Base-by-base conservation (phyloP, 805 yeast species). In the Nakazawaea populi region DNA sequence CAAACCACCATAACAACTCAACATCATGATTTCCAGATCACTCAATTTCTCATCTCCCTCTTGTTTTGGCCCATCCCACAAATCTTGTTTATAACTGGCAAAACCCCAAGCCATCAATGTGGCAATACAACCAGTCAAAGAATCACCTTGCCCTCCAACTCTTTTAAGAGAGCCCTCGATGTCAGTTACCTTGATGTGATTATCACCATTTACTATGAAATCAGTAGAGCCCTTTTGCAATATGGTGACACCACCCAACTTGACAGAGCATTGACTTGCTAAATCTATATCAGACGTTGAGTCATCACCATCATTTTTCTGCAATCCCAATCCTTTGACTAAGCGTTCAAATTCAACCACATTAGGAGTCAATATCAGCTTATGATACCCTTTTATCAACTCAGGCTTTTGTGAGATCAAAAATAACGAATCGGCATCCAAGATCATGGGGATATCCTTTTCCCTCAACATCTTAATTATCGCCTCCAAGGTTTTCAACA, bases 91-190 rank as follows among this genome's bases (percentile, higher is more conserved):
- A 61, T 87, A 85, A n/a, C 73, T 67, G 10, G 85, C 84, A 28
- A 76, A 62, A 5, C 87, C 80, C 96, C 96, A 92, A 5, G 89
- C 87, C 35, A 87, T 60, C 59, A 92, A 72, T 0, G 96, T 85
- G 1, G 91, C 90, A n/a, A 90, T 68, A 28, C 88, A 72, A 0
- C 99, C 99, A 0, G 92, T 80, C 39, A 94, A 65, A 0, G 97
- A 87, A 60, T 94, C 99, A 29, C 99, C 99, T 68, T 94, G 98
- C 0, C 99, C 99, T 10, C 97, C 97, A 6, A 88, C 95, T 49
- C 99, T 74, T 60, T 88, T 85, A 46, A 70, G 66, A 6, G 94
- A 84, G 1, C 98, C 97, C 12, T 64, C 59, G 34, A 71, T 60
- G 36, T 73, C 73, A 54, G 75, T 77, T 3, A 68, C 58, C 8